A percentile compares a stretch with the other conserved stretches of the same genome.
Conservation (phyloP, 768 basidiomycete species). For the Tricholoma bakamatsutake region DNA sequence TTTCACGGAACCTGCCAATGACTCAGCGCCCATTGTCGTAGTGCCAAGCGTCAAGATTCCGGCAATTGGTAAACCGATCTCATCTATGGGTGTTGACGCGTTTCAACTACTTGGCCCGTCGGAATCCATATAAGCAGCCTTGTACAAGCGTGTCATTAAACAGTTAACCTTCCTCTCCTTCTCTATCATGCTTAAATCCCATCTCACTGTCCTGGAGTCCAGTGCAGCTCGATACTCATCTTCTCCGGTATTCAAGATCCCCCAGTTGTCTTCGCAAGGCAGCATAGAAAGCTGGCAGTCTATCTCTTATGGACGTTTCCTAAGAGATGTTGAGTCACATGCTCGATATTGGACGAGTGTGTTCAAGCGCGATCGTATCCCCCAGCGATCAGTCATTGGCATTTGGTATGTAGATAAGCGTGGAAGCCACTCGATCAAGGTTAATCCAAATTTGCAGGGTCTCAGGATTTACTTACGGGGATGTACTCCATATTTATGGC, state of each 20-base stretch:
- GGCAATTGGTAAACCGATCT: neutral
- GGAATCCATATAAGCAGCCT: conserved; percentile 5
- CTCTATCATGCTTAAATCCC: conserved; percentile 31
- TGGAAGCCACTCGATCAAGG: neutral
- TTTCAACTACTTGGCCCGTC: conserved; percentile 12
- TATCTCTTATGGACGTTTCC: conserved; percentile 38
- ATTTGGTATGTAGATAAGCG: conserved; percentile 42
- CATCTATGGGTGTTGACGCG: conserved; percentile 6
- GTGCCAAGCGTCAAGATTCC: conserved; percentile 1
- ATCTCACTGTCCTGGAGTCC: conserved; percentile 48
- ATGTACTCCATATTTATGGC: conserved; percentile 58
- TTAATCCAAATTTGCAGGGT: conserved; percentile 37
- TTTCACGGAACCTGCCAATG: neutral
- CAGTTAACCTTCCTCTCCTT: conserved; percentile 3
- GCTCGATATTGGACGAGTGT: conserved; percentile 50
- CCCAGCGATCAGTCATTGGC: conserved; percentile 49
- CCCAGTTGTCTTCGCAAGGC: conserved; percentile 28
- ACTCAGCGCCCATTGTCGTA: conserved; percentile 6
- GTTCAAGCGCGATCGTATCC: conserved; percentile 35
- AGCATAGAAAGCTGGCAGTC: conserved; percentile 18
- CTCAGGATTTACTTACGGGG: conserved; percentile 54
- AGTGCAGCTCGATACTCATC: conserved; percentile 39
- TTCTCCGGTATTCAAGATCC: conserved; percentile 46
- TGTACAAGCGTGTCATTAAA: neutral
- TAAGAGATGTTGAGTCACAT: conserved; percentile 45